Conservation (phyloP, 75 land plant genomes). For the Pinus taeda region DNA sequence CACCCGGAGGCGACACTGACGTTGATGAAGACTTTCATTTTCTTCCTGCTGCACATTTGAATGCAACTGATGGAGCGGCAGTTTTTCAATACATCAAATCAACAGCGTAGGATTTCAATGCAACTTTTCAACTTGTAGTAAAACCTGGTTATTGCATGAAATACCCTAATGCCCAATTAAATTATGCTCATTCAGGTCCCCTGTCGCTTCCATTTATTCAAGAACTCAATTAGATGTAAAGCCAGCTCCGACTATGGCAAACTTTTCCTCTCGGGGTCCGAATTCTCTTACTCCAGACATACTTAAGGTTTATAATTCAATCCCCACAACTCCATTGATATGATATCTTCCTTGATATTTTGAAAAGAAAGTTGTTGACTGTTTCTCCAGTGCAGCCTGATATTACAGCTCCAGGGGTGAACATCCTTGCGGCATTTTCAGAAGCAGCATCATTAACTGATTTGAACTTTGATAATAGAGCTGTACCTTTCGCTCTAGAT, state of each 20-base stretch:
- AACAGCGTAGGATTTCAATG: too few relatives aligned
- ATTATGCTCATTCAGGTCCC: slow-evolving; percentile 27
- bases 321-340: background rate
- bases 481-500: slow-evolving; percentile 13
- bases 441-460: slow-evolving; percentile 6
- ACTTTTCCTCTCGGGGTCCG: slow-evolving; percentile 69
- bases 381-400: slow-evolving; percentile 20
- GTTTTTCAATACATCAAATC: too few relatives aligned
- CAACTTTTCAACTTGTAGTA: too few relatives aligned
- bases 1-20: too few relatives aligned
- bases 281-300: slow-evolving; percentile 46
- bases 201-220: slow-evolving; percentile 35
- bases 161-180: background rate
- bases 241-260: slow-evolving; percentile 63
- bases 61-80: too few relatives aligned
- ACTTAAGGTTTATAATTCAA: slow-evolving; percentile 33
- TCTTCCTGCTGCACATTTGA: too few relatives aligned
- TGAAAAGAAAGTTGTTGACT: background rate
- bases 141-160: too few relatives aligned
- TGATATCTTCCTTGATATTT: background rate
- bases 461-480: slow-evolving; percentile 5
- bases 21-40: too few relatives aligned
- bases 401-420: slow-evolving; percentile 26
- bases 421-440: slow-evolving; percentile 24
- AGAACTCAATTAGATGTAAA: background rate